Evolutionary conservation across 164 flowering plant species (phyloP).

Genomic region (Vitis rotundifolia): DNA sequence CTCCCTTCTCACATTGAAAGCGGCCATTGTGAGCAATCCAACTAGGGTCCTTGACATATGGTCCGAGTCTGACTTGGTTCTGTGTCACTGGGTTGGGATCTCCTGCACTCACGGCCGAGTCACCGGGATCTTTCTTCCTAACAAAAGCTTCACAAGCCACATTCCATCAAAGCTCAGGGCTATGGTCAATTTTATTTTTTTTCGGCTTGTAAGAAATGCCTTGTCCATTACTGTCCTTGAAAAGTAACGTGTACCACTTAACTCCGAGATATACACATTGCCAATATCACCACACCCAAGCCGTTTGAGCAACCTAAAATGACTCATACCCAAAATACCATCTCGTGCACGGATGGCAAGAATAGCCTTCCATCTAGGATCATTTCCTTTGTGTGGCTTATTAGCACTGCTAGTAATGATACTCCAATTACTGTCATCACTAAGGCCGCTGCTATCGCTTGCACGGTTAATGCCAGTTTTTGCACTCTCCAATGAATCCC

Average conservation of each 20-base stretch:
- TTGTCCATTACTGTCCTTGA: constrained; percentile 88
- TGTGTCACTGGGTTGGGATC: constrained; percentile 82
- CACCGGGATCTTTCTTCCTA: constrained; percentile 47
- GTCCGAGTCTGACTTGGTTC: constrained; percentile 61
- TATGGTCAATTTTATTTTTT: constrained; percentile 63
- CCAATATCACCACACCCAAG: constrained; percentile 86
- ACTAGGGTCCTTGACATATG: constrained; percentile 46
- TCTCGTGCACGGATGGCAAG: constrained; percentile 81
- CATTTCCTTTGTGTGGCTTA: constrained; percentile 97
- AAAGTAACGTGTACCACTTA: constrained; percentile 66
- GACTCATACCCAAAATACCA: constrained; percentile 95
- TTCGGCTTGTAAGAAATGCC: constrained; percentile 71
- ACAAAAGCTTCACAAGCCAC: constrained; percentile 63
- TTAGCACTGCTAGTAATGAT: constrained; percentile 81
- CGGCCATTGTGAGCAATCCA: constrained; percentile 76
- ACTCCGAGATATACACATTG: constrained; percentile 73
- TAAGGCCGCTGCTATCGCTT: constrained; percentile 92
- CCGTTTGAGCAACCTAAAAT: constrained; percentile 63
- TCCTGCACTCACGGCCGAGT: constrained; percentile 54
- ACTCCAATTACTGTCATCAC: constrained; percentile 98
- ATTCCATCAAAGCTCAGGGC: constrained; percentile 94
- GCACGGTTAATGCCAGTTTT: constrained; percentile 88
- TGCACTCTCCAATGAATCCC: constrained; percentile 85
- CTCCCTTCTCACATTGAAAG: constrained; percentile 89
- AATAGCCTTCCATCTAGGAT: constrained; percentile 96